Percentiles rank a stretch among this genome's conserved stretches.
phyloP scores from a whole-genome alignment of 768 basidiomycete genomes.

The Rhodosporidiobolus odoratus region DNA sequence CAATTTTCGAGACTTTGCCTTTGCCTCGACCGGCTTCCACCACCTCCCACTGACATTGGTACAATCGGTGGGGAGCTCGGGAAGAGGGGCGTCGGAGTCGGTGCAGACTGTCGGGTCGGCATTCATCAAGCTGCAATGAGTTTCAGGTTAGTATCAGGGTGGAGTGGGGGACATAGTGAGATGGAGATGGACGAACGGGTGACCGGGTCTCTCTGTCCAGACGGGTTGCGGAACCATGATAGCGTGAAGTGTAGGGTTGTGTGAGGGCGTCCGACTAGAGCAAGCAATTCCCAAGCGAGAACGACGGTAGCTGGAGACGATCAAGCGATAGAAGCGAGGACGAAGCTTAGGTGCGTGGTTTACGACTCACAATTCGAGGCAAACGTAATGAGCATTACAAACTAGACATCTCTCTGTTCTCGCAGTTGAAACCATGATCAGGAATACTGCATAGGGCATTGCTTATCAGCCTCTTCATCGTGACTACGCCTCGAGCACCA shows the following conservation, averaged over 20 bases:
- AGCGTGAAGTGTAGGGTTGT: not conserved
- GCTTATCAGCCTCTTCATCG: not conserved
- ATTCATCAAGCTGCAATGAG: not conserved
- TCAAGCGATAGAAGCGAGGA: not conserved
- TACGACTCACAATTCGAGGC: too few relatives aligned
- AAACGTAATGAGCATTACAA: too few relatives aligned
- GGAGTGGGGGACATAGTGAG: not conserved
- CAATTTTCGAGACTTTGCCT: slow-evolving; percentile 28
- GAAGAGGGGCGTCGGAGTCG: slow-evolving; percentile 7
- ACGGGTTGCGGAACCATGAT: slow-evolving; percentile 34
- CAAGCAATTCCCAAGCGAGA: not conserved
- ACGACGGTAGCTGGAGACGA: not conserved
- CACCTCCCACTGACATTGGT: slow-evolving; percentile 23
- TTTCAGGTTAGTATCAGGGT: not conserved
- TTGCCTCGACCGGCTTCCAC: slow-evolving; percentile 32
- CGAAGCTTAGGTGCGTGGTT: too few relatives aligned
- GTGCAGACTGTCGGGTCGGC: slow-evolving; percentile 4
- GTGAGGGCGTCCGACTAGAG: not conserved
- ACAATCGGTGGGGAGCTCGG: slow-evolving; percentile 3
- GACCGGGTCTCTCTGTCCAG: slow-evolving; percentile 20
- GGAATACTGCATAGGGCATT: not conserved
- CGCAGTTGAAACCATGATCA: not conserved
- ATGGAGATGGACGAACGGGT: not conserved
- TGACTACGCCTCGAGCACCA: not conserved
- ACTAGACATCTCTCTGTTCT: too few relatives aligned